These are phyloP conservation scores for Xerocomellus intermedius DNA, from an alignment of 768 basidiomycete genomes.

Conservation along the genomic window DNA sequence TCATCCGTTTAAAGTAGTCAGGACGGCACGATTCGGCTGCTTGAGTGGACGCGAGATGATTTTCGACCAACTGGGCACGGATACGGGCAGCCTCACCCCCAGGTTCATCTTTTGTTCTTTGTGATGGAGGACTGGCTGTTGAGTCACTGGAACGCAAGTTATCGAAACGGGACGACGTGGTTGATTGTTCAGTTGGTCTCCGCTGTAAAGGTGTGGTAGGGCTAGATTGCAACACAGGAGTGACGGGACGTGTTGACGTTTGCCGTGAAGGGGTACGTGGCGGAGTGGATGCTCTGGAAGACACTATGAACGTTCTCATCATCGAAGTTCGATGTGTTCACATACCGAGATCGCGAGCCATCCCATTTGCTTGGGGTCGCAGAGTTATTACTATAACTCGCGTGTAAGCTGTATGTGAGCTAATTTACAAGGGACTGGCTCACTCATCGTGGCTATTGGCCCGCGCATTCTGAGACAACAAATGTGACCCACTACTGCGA, in stretches of 20 bases:
- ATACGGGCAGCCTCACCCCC: conserved; percentile 64
- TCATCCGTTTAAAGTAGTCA: conserved; percentile 66
- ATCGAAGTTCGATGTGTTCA: not conserved
- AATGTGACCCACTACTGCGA: conserved; percentile 20
- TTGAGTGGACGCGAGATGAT: conserved; percentile 45
- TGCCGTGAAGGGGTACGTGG: conserved; percentile 16
- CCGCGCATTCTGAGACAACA: conserved; percentile 1
- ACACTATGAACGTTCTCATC: not conserved
- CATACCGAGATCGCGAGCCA: conserved; percentile 16
- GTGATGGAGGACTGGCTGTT: not conserved
- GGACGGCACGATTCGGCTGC: conserved; percentile 65
- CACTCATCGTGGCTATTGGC: conserved; percentile 9
- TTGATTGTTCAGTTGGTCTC: not conserved
- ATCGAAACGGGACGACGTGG: not conserved
- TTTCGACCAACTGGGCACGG: conserved; percentile 51
- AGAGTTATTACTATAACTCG: not conserved
- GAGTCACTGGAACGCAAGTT: not conserved
- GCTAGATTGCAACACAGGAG: conserved; percentile 11
- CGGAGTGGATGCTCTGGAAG: conserved; percentile 18
- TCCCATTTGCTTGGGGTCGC: not conserved
- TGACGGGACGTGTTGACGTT: conserved; percentile 13
- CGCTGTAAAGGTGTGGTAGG: conserved; percentile 13
- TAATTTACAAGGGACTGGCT: not conserved
- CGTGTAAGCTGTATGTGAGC: not conserved
- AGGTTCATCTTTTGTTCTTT: conserved; percentile 21